Conservation (phyloP, 192 early-diverging fungal genomes). For the Neocallimastix lanati region DNA sequence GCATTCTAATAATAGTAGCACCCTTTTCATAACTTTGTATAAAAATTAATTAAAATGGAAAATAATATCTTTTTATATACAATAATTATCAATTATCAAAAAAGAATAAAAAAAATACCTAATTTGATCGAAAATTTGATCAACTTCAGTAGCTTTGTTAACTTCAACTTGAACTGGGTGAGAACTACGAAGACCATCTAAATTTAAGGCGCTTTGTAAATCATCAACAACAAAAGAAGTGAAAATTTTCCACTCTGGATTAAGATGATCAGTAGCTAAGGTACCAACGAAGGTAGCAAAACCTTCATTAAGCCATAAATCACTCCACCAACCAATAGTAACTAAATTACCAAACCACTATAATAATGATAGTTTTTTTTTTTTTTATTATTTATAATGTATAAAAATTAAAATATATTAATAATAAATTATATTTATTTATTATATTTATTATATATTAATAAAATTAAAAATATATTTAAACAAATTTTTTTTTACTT, state of each 20-base stretch:
- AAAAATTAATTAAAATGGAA: too few relatives aligned
- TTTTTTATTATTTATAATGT: slow-evolving; percentile 1
- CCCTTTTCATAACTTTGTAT: slow-evolving; percentile 69
- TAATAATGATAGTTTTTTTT: not conserved
- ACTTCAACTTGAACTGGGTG: slow-evolving; percentile 88
- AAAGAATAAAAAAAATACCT: not conserved
- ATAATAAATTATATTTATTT: too few relatives aligned
- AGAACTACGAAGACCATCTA: slow-evolving; percentile 69
- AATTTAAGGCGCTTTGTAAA: slow-evolving; percentile 48
- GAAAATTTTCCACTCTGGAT: slow-evolving; percentile 90
- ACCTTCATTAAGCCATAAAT: slow-evolving; percentile 92
- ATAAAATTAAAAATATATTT: not conserved
- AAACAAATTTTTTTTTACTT: slow-evolving; percentile 3
- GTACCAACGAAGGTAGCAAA: slow-evolving; percentile 94
- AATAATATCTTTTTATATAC: too few relatives aligned
- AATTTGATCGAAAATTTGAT: slow-evolving; percentile 73
- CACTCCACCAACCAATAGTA: slow-evolving; percentile 92
- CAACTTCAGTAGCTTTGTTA: slow-evolving; percentile 64
- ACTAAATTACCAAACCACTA: slow-evolving; percentile 76
- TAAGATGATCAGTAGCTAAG: slow-evolving; percentile 69
- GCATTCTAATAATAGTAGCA: slow-evolving; percentile 84
- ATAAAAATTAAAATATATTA: not conserved
- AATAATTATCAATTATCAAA: too few relatives aligned
- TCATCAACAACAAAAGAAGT: slow-evolving; percentile 66
- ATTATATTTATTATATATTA: too few relatives aligned